phyloP scores from a whole-genome alignment of 129 eudicot species.

The Glebionis coronaria region DNA sequence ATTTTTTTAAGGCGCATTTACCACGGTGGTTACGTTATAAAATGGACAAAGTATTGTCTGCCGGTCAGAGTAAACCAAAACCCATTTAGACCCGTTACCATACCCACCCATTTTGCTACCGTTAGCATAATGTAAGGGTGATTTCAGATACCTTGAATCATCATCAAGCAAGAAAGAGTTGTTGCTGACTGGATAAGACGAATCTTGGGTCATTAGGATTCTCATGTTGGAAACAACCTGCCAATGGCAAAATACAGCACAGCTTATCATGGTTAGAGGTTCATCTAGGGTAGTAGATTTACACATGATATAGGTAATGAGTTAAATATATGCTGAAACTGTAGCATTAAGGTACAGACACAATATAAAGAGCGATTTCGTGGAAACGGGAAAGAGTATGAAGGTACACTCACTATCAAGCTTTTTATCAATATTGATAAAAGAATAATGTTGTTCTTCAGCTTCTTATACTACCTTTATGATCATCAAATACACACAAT shows the following conservation, averaged over 20 bases:
- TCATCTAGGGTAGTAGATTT: not conserved
- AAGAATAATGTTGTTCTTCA: no score
- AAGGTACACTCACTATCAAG: no score
- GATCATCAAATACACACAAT: no score
- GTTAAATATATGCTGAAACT: not conserved
- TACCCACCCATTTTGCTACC: not conserved
- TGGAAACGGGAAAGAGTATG: not conserved
- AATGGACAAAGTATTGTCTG: no score
- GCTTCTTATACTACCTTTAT: no score
- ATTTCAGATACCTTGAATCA: conserved; percentile 57
- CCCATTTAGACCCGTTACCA: not conserved
- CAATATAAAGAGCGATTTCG: not conserved
- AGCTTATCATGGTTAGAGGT: not conserved
- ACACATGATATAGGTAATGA: not conserved
- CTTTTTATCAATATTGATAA: no score
- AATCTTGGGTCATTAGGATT: conserved; percentile 85
- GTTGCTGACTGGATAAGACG: conserved; percentile 70
- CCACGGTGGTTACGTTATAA: no score
- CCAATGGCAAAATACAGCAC: not conserved
- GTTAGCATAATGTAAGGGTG: conserved; percentile 5
- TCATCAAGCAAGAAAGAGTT: conserved; percentile 79
- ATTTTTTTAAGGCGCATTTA: no score
- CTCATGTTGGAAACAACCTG: conserved; percentile 86
- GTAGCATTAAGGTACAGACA: not conserved
- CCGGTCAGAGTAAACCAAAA: no score